Conservation (phyloP, 306 rosid species). For the Ormosia semicastrata region DNA sequence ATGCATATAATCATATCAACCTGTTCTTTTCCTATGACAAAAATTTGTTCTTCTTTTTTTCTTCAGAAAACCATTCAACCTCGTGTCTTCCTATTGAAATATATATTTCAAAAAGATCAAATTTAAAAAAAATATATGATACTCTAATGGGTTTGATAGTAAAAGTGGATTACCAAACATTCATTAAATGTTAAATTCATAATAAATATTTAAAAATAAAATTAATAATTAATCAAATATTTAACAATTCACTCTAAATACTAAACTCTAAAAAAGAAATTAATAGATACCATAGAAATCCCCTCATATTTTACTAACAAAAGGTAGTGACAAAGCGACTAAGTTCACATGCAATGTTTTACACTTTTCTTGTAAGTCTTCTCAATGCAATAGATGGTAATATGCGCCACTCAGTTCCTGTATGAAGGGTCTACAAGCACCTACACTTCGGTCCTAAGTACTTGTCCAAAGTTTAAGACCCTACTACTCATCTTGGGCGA, state of each 20-base stretch:
- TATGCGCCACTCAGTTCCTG: slow-evolving; percentile 18
- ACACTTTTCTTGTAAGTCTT: neutral
- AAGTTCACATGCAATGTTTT: slow-evolving; percentile 20
- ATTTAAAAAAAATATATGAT: too few relatives aligned
- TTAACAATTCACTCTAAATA: too few relatives aligned
- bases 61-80: neutral
- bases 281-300: too few relatives aligned
- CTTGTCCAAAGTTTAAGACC: neutral
- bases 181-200: too few relatives aligned
- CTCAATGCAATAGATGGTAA: neutral
- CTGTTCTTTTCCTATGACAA: neutral
- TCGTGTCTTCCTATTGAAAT: neutral
- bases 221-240: too few relatives aligned
- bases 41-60: neutral
- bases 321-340: neutral
- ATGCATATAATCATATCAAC: slow-evolving; percentile 19
- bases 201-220: too few relatives aligned
- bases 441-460: neutral
- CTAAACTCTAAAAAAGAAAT: too few relatives aligned
- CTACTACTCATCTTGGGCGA: neutral
- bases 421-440: slow-evolving; percentile 14
- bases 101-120: neutral
- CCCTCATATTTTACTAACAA: neutral
- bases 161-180: too few relatives aligned
- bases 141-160: too few relatives aligned